Percentiles rank a stretch among this genome's conserved stretches.
phyloP scores from a whole-genome alignment of 148 eudicot species.

The Gaultheria prostrata region DNA sequence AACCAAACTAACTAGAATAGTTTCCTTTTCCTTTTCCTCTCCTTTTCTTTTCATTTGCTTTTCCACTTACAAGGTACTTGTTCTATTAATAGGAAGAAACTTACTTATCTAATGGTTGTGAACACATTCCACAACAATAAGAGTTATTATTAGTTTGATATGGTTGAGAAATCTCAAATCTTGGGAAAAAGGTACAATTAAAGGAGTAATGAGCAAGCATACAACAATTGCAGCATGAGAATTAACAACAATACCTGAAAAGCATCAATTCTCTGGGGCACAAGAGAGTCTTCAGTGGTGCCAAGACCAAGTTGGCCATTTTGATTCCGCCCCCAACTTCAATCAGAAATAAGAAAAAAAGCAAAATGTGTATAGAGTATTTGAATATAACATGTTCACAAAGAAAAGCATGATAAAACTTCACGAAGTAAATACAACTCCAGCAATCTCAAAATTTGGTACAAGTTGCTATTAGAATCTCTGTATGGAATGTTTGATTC shows the following conservation, averaged over 20 bases:
- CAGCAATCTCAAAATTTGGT: neutral
- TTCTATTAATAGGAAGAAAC: neutral
- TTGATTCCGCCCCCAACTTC: constrained; percentile 99
- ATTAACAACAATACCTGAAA: constrained; percentile 52
- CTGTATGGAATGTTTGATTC: neutral
- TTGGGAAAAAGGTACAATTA: neutral
- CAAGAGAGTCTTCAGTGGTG: constrained; percentile 77
- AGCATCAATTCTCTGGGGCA: constrained; percentile 78
- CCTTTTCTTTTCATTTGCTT: neutral
- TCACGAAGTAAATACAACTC: neutral
- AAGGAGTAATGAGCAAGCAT: neutral
- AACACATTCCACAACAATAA: neutral
- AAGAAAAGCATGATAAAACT: neutral
- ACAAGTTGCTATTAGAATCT: neutral
- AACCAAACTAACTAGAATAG: no score
- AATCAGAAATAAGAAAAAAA: constrained; percentile 8
- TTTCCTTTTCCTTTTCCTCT: neutral
- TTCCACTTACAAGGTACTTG: neutral
- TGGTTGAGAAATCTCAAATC: neutral
- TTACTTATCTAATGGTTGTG: neutral
- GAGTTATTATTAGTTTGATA: neutral
- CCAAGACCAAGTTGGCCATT: constrained; percentile 99
- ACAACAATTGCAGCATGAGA: neutral
- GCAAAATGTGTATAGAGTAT: neutral
- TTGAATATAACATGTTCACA: neutral